These are phyloP conservation scores for Hypericum perforatum DNA, from an alignment of 345 rosid species.

Conservation along the genomic window DNA sequence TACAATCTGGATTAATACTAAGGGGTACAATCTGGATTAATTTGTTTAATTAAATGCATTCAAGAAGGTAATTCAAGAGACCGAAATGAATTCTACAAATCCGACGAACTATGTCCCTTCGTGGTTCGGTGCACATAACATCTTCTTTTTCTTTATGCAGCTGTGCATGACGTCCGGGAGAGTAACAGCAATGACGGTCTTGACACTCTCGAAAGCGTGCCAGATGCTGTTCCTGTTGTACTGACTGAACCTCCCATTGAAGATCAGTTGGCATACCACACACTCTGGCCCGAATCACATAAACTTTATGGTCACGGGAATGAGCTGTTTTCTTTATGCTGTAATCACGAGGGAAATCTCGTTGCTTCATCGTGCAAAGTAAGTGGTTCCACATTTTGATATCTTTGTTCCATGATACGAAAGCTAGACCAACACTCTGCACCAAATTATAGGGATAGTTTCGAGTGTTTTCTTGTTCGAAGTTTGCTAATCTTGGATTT, in stretches of 20 bases:
- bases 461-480: too few relatives aligned
- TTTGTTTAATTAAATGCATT: too few relatives aligned
- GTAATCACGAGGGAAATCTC: constrained; percentile 62
- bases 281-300: constrained; percentile 91
- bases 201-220: constrained; percentile 80
- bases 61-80: too few relatives aligned
- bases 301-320: constrained; percentile 95
- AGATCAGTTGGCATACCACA: constrained; percentile 86
- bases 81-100: too few relatives aligned
- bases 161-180: constrained; percentile 37
- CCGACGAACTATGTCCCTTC: too few relatives aligned
- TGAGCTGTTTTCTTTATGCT: constrained; percentile 73
- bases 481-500: constrained; percentile 1
- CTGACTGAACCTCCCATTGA: constrained; percentile 83
- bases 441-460: too few relatives aligned
- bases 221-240: constrained; percentile 85
- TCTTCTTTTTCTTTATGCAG: constrained; percentile 29
- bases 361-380: constrained; percentile 97
- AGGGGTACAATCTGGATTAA: too few relatives aligned
- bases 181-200: constrained; percentile 48
- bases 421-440: too few relatives aligned
- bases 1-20: too few relatives aligned
- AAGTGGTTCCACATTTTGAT: constrained; percentile 4
- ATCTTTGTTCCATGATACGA: too few relatives aligned
- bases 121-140: too few relatives aligned